Evolutionary conservation across 768 basidiomycete genomes (phyloP), one percentile per base, ranked within the genome.

Genomic region (Galerina marginata): DNA sequence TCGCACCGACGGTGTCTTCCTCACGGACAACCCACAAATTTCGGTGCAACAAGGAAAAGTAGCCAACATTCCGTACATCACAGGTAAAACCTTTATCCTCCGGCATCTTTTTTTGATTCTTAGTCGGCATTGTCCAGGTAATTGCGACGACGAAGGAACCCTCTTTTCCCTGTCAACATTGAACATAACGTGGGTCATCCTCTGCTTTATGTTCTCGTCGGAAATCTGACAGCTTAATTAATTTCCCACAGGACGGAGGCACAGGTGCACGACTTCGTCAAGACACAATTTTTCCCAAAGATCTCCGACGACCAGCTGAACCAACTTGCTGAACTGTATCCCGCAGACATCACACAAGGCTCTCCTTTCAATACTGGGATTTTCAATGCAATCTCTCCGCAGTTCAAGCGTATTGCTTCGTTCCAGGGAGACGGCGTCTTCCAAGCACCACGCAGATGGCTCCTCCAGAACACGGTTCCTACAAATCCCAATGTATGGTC

Each of bases 141-240:
- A 86, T 61, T 82, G 80, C 61, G 85, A 87, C 55, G 87, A 88
- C 54, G 87, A 88, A 65, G 87, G 86, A 11, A 84, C 86, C 0
- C 33, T 83, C 0, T 85, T 85, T 62, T 77, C 83, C 2, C 61
- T 85, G 6, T 74, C 80, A 3, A 80, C 73, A 2, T 54, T 78
- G 39, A 84, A 85, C 51, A 59, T 83, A 50, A 84, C 82, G 83
- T 82, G 58, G 58, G 79, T 44, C 25, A 20, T n/a, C 14, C 6
- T 37, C 1, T 53, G 6, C 51, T 14, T 16, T 10, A 1, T 4
- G 15, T 42, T 2, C 9, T 14, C 12, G 16, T 7, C 33, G 3
- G 25, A 39, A 14, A 6, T 4, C 20, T 51, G 14, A 20, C 39
- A 7, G 11, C 5, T 15, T 9, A 15, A 12, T 6, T 15, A 12